Evolutionary conservation across 768 basidiomycete genomes (phyloP).

Genomic region (Chalciporus chontae): DNA sequence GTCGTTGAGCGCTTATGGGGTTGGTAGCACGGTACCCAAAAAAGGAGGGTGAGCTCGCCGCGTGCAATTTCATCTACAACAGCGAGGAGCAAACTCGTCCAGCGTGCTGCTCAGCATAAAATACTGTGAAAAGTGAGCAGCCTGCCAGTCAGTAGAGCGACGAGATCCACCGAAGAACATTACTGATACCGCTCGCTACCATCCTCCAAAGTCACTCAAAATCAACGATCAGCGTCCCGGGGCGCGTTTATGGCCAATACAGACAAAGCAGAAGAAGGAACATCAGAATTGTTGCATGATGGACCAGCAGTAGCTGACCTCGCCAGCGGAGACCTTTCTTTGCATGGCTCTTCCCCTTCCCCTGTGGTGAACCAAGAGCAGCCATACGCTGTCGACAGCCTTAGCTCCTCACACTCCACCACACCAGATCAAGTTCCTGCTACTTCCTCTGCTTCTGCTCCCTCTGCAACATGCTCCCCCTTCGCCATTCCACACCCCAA

Average conservation of each 20-base stretch:
- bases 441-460: conserved; percentile 1
- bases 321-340: conserved; percentile 3
- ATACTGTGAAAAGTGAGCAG: conserved; percentile 8
- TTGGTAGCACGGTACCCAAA: conserved; percentile 19
- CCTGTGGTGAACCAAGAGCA: conserved; percentile 13
- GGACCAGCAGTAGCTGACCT: conserved; percentile 8
- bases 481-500: conserved; percentile 58
- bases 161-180: not conserved
- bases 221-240: conserved; percentile 45
- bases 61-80: conserved; percentile 15
- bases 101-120: conserved; percentile 1
- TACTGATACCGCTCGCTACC: conserved; percentile 10
- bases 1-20: not conserved
- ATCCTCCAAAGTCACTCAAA: conserved; percentile 5
- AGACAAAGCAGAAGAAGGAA: conserved; percentile 45
- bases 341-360: conserved; percentile 15
- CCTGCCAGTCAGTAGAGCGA: not conserved
- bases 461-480: conserved; percentile 14
- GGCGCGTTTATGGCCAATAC: conserved; percentile 82
- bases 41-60: conserved; percentile 19
- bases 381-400: conserved; percentile 8
- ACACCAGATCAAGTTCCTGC: conserved; percentile 18
- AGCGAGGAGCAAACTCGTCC: conserved; percentile 9
- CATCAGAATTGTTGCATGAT: conserved; percentile 39
- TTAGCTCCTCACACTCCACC: conserved; percentile 8